Base-by-base conservation (phyloP, 2,329 filamentous ascomycete species). In the Claviceps fusiformis region DNA sequence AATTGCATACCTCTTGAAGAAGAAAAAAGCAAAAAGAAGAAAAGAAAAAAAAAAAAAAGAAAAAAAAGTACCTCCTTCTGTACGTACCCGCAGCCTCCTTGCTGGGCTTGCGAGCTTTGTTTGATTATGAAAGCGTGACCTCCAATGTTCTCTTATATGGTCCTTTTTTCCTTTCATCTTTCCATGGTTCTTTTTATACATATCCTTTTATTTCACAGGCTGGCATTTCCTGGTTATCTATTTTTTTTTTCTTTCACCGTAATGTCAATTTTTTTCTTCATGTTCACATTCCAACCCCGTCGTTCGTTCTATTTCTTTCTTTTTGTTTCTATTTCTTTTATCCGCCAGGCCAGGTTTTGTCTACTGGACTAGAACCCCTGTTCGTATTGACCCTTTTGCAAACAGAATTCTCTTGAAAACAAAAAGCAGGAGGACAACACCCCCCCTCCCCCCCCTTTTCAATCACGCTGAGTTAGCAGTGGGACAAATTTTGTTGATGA, bases 401-500 rank as follows among this genome's bases (percentile, higher is more conserved):
- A 24, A 46, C 19, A 4, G 10, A 19, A 15, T 47, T 11, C 45
- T 15, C 13, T 27, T 31, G 19, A 19, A 39, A 45, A 29, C 17
- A 37, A 48, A 49, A 55, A 48, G 15, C 13, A n/a, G 24, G 39
- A 43, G 33, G 41, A 45, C 11, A 56, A 56, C 33, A 56, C 44
- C 43, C 47, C 55, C 48, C 47, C 31, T 1, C 19, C 19, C 19
- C 19, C 19, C 19, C 19, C 1, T 19, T 19, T 19, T 19, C 19
- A 19, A 41, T 54, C 43, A 31, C 31, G 33, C 49, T 24, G 52
- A 52, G n/a, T 10, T 39, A 52, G 37, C n/a, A 11, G 49, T 33
- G 41, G 52, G 33, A 52, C 29, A 52, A 52, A 49, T 53, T 52
- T 35, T 55, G 27, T 35, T 47, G 47, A 54, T 49, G 48, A 49